Evolutionary conservation across 352 stramenopile genomes (phyloP).

Genomic region (Pythium sp.): DNA sequence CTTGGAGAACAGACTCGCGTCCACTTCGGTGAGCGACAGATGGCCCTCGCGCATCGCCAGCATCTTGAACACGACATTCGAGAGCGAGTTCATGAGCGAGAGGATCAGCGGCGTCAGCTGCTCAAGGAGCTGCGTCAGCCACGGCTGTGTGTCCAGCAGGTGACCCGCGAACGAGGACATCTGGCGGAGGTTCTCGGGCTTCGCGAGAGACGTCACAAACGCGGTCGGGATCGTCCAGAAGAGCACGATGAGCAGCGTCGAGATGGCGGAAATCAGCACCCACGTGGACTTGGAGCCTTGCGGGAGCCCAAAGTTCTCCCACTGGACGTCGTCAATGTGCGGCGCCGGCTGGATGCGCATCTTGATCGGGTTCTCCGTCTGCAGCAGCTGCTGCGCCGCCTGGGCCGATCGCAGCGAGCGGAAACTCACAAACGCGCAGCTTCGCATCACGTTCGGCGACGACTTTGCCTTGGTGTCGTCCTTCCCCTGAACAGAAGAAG

Average conservation of each 20-base stretch:
- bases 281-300: constrained; percentile 62
- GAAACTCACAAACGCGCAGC: constrained; percentile 72
- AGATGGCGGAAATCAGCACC: constrained; percentile 47
- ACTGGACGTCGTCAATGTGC: constrained; percentile 66
- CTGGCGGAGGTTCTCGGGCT: constrained; percentile 55
- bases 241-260: constrained; percentile 58
- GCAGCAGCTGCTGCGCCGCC: constrained; percentile 66
- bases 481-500: constrained; percentile 13
- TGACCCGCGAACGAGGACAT: constrained; percentile 45
- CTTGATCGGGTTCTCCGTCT: constrained; percentile 62
- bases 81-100: constrained; percentile 66
- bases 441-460: constrained; percentile 56
- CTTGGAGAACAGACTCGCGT: constrained; percentile 72
- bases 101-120: constrained; percentile 65
- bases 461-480: constrained; percentile 27
- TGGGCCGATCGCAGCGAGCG: constrained; percentile 60
- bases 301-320: constrained; percentile 74
- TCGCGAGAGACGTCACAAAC: constrained; percentile 75
- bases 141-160: constrained; percentile 44
- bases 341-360: constrained; percentile 60
- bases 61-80: constrained; percentile 64
- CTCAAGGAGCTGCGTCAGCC: constrained; percentile 51
- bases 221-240: constrained; percentile 82
- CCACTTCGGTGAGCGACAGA: constrained; percentile 59
- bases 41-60: constrained; percentile 65